Evolutionary conservation across 164 flowering plant genomes (phyloP), one percentile per base, ranked within the genome.

Genomic region (Vitis cinerea): DNA sequence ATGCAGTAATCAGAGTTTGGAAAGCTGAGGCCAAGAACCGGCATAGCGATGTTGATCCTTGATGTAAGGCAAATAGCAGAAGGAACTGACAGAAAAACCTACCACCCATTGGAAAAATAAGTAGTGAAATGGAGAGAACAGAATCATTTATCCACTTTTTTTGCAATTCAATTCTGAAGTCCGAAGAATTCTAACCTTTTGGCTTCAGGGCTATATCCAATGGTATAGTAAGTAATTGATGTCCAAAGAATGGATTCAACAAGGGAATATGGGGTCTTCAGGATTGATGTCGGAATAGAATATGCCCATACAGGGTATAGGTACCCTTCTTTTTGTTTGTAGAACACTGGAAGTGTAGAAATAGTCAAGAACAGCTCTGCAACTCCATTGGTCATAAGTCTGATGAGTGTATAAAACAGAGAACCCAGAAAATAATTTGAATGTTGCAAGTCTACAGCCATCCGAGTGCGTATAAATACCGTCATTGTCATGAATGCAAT

Each of bases 231-330:
- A 31, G 89, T 86, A 3, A 82, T 49, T 63, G 71, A 55, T 14
- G 85, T 82, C 88, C 88, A 87, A 31, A 87, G 47, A 16, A 77
- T 29, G 47, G 91, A 67, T 55, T 83, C 86, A 59, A 79, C 15
- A 23, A 87, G 10, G 9, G 88, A 82, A 37, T 85, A 61, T 50
- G 91, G 88, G 58, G 83, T 71, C 77, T 83, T 85, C 9, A 82
- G 71, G 14, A 87, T 78, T 10, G 79, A 61, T 12, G 85, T 80
- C 9, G 91, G 88, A 51, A 87, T 72, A 2, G 86, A 78, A 65
- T 79, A 87, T n/a, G 86, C 86, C 91, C 91, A 85, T 6, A 86
- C 81, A 9, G 91, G 91, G 60, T 82, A 87, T 31, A 87, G 69
- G 64, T 62, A 69, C 55, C 82, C 73, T 30, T 73, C 73, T 63